These are phyloP conservation scores for Phlyctochytrium planicorne DNA, from an alignment of 192 early-diverging fungal species.

Conservation along the genomic window DNA sequence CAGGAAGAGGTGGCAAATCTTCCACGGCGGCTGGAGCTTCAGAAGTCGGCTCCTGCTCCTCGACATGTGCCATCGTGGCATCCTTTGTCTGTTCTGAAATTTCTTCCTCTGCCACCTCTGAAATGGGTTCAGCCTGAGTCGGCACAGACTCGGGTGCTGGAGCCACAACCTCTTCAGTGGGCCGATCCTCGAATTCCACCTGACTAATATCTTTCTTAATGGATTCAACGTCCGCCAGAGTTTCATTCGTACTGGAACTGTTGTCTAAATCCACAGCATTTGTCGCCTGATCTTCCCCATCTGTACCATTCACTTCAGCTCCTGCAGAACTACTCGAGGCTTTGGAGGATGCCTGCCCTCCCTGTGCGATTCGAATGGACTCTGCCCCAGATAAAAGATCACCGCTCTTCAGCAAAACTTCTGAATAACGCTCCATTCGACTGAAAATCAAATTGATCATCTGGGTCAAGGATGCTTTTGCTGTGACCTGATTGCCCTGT, in stretches of 20 bases:
- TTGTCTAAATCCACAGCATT: background rate
- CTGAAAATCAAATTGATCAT: conserved; percentile 61
- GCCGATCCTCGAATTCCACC: background rate
- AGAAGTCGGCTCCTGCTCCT: too few relatives aligned
- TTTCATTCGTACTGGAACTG: background rate
- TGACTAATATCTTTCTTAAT: background rate
- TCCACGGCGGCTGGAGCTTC: background rate
- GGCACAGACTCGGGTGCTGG: background rate
- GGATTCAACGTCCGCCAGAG: background rate
- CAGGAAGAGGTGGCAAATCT: background rate
- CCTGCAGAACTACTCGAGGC: background rate
- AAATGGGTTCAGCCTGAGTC: background rate
- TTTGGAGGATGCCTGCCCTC: conserved; percentile 3
- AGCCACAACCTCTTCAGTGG: background rate
- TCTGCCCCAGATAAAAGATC: conserved; percentile 19
- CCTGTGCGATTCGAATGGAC: background rate
- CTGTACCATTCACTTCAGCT: background rate
- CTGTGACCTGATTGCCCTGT: conserved; percentile 46
- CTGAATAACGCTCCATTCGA: conserved; percentile 53
- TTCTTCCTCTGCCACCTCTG: background rate
- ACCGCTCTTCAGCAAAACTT: conserved; percentile 35
- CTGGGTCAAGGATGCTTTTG: conserved; percentile 57
- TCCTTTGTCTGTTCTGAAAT: background rate
- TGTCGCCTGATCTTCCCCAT: background rate
- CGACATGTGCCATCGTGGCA: too few relatives aligned